Evolutionary conservation across 139 green algal species (phyloP), one percentile per base, ranked within the genome.

Genomic region (Micractinium sp.): DNA sequence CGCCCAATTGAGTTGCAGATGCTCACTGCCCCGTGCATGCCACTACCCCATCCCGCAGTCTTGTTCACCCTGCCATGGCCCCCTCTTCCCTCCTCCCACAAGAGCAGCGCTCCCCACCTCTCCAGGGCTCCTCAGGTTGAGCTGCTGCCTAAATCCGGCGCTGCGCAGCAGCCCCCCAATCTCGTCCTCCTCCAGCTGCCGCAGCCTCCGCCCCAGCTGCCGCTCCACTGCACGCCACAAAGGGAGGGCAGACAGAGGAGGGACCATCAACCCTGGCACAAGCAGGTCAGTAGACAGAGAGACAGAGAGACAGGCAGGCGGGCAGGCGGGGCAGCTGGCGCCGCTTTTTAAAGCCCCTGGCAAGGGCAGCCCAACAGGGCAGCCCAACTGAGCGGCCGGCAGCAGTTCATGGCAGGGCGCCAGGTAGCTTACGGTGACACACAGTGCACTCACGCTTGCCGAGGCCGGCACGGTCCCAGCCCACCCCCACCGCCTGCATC

Each of bases 401-500:
- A 77, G 33, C 31, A 7, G 71, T 0, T 2, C 15, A 4, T n/a
- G 20, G 71, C 71, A 77, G 67, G 23, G 7, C 71, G 36, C 19
- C 14, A 23, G 71, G n/a, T n/a, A n/a, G n/a, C n/a, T n/a, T n/a
- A n/a, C n/a, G n/a, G n/a, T n/a, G n/a, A n/a, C 71, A 39, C 31
- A 39, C 71, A 77, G 47, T 39, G 71, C 79, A 74, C 82, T 87
- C 82, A 87, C 82, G 25, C 33, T 22, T 77, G 35, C 18, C 31
- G 23, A 95, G 83, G 23, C 78, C 73, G 0, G 35, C 22, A 0
- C 83, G 67, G 63, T 93, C 85, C 7, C 97, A 75, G 3, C 86
- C 89, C 27, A 98, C 91, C 61, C 96, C 95, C 12, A 15, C 27
- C 1, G 38, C 38, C 92, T 98, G 95, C 95, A 98, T 96, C 41